phyloP scores from a whole-genome alignment of 148 eudicot genomes.

The Rhododendron henanense region DNA sequence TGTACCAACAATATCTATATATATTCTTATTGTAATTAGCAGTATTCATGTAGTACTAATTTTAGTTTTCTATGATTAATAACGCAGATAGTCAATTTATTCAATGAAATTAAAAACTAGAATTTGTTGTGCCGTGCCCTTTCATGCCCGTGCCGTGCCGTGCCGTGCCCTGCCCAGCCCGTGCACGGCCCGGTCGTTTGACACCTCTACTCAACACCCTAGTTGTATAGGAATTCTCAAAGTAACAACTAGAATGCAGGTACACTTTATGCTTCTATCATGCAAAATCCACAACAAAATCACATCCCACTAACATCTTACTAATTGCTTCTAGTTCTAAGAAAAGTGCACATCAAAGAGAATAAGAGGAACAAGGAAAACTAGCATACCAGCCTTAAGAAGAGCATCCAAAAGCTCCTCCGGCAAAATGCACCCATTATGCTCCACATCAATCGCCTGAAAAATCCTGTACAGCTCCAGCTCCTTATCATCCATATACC shows the following conservation, averaged over 20 bases:
- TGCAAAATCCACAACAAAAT: background rate
- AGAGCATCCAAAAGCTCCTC: conserved; percentile 98
- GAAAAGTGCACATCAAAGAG: background rate
- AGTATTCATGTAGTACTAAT: too few species aligned
- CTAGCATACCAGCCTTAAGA: conserved; percentile 72
- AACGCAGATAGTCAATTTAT: too few species aligned
- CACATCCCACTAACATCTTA: background rate
- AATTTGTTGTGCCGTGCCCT: background rate
- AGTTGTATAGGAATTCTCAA: background rate
- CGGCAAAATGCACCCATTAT: conserved; percentile 90
- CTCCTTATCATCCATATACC: conserved; percentile 98
- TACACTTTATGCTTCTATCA: background rate
- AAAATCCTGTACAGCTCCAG: conserved; percentile 89
- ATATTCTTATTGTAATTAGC: too few species aligned
- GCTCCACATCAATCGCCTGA: conserved; percentile 96
- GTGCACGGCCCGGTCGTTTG: background rate
- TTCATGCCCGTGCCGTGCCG: too few species aligned
- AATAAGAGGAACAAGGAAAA: background rate
- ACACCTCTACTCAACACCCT: background rate
- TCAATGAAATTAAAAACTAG: too few species aligned
- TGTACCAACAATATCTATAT: too few species aligned
- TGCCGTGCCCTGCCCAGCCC: background rate
- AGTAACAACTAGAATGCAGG: background rate
- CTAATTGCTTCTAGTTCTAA: background rate
- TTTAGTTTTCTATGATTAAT: too few species aligned